phyloP scores from a whole-genome alignment of 2,329 filamentous ascomycete species.

The Fusarium heterosporum region DNA sequence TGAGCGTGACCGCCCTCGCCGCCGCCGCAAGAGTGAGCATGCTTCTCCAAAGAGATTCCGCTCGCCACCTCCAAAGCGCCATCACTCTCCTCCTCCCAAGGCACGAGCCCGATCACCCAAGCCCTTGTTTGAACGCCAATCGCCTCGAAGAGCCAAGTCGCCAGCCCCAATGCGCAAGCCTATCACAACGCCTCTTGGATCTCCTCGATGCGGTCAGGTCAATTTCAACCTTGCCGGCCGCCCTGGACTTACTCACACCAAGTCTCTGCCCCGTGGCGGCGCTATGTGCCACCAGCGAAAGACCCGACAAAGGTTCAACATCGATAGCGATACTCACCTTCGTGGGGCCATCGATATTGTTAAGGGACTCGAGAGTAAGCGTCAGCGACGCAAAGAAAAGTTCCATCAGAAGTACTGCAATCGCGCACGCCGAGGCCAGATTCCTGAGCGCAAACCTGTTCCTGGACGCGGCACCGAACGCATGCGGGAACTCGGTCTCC shows the following conservation, averaged over 20 bases:
- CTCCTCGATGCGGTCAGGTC: slow-evolving; percentile 56
- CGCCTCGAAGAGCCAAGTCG: slow-evolving; percentile 77
- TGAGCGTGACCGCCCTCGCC: slow-evolving; percentile 63
- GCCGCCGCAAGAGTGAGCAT: slow-evolving; percentile 62
- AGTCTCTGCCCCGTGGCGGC: slow-evolving; percentile 85
- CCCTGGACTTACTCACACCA: slow-evolving; percentile 79
- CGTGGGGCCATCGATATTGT: slow-evolving; percentile 98
- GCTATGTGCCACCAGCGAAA: slow-evolving; percentile 73
- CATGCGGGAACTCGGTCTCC: slow-evolving; percentile 84
- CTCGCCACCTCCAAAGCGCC: slow-evolving; percentile 56
- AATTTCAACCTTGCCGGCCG: slow-evolving; percentile 61
- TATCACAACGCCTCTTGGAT: slow-evolving; percentile 52
- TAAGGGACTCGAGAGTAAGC: slow-evolving; percentile 94
- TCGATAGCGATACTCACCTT: slow-evolving; percentile 69
- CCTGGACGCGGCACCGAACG: slow-evolving; percentile 91
- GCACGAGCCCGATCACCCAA: slow-evolving; percentile 62
- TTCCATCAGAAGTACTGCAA: slow-evolving; percentile 90
- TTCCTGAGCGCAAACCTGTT: slow-evolving; percentile 72
- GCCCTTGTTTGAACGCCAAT: slow-evolving; percentile 73
- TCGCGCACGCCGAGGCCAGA: slow-evolving; percentile 77
- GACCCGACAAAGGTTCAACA: slow-evolving; percentile 53
- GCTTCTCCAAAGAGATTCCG: slow-evolving; percentile 59
- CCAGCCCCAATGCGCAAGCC: slow-evolving; percentile 75
- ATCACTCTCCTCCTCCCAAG: slow-evolving; percentile 57
- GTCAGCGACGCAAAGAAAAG: slow-evolving; percentile 92